Evolutionary conservation across 2,329 filamentous ascomycete species (phyloP).

Genomic region (Fusarium paranaense): DNA sequence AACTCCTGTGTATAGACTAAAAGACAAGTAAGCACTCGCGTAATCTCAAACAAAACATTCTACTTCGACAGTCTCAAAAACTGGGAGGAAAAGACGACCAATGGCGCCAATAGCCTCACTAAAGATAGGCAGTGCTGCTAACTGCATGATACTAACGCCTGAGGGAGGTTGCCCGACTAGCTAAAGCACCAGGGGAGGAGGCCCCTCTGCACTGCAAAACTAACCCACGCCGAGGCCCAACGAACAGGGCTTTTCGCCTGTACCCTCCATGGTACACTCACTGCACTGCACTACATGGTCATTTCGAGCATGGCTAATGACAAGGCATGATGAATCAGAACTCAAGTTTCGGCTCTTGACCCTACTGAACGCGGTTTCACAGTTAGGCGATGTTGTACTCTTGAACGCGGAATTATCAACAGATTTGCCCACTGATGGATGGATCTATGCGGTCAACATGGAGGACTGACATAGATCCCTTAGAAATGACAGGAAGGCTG

Average conservation of each 20-base stretch:
- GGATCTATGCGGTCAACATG: not conserved
- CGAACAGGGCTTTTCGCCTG: not conserved
- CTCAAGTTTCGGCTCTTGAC: not conserved
- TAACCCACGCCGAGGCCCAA: not conserved
- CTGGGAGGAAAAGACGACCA: not conserved
- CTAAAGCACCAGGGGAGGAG: too few species aligned
- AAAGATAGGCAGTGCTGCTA: not conserved
- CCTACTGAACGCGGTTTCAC: not conserved
- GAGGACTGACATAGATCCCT: not conserved
- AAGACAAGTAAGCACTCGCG: too few species aligned
- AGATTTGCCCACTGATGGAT: not conserved
- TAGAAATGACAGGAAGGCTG: not conserved
- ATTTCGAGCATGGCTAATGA: not conserved
- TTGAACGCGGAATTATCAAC: not conserved
- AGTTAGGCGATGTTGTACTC: not conserved
- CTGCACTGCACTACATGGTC: not conserved
- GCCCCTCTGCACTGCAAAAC: not conserved
- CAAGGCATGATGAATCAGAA: not conserved
- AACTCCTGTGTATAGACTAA: too few species aligned
- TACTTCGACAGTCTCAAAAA: too few species aligned
- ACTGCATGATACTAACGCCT: not conserved
- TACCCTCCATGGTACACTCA: not conserved
- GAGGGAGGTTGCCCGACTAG: too few species aligned
- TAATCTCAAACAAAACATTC: too few species aligned
- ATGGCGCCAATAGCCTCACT: not conserved